Conservation (phyloP, 2,329 filamentous ascomycete species). For the Aotearoamyces nothofagi region DNA sequence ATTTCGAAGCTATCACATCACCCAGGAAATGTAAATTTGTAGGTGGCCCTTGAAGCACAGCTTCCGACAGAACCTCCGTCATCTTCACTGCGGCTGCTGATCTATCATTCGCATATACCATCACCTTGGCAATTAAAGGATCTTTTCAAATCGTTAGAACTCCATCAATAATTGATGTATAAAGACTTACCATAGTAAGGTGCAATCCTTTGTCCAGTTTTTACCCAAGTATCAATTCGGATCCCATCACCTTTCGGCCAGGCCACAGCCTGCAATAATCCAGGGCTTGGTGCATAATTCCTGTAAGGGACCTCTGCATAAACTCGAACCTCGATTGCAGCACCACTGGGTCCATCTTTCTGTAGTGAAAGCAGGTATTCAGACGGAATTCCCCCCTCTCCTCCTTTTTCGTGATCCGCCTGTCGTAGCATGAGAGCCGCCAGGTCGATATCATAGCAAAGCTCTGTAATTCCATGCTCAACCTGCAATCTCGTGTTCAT, state of each 20-base stretch:
- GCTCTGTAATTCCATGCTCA: constrained; percentile 30
- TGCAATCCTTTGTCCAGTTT: constrained; percentile 53
- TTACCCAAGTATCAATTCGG: constrained; percentile 58
- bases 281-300: constrained; percentile 46
- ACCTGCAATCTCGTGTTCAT: constrained; percentile 30
- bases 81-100: constrained; percentile 49
- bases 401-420: constrained; percentile 8
- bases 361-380: constrained; percentile 21
- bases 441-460: constrained; percentile 26
- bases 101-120: constrained; percentile 41
- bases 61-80: constrained; percentile 39
- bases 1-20: constrained; percentile 30
- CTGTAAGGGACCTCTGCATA: constrained; percentile 54
- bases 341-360: constrained; percentile 34
- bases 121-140: constrained; percentile 63
- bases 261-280: constrained; percentile 20
- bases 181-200: constrained; percentile 40
- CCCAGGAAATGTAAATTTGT: constrained; percentile 39
- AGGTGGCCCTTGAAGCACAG: constrained; percentile 33
- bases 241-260: constrained; percentile 6
- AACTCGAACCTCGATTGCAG: constrained; percentile 57
- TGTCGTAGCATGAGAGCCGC: constrained; percentile 18
- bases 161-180: background rate
- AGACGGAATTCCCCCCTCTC: constrained; percentile 19
- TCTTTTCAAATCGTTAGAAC: constrained; percentile 18